phyloP scores from a whole-genome alignment of 83 land plant species.

The Diphasiastrum complanatum region DNA sequence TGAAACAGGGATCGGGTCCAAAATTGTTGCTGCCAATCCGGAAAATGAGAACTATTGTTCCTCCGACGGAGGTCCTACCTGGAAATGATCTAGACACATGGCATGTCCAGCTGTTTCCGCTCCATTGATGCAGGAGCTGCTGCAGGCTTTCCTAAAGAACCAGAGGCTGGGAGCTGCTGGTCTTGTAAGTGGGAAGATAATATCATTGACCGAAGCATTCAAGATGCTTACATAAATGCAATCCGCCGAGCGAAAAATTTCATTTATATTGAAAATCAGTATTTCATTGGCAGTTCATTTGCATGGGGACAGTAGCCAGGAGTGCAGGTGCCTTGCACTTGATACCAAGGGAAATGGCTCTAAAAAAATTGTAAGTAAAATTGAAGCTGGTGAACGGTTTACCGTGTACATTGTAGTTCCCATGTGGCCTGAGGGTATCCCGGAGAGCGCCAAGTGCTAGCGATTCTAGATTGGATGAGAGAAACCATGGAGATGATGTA shows the following conservation, averaged over 20 bases:
- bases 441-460: constrained; percentile 46
- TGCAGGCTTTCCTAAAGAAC: constrained; percentile 9
- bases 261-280: constrained; percentile 12
- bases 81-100: constrained; percentile 7
- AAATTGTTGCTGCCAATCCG: constrained; percentile 1
- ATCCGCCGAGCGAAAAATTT: constrained; percentile 13
- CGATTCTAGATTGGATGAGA: constrained; percentile 52
- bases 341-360: neutral
- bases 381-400: constrained; percentile 4
- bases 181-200: constrained; percentile 12
- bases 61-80: neutral
- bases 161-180: neutral
- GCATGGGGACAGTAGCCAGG: constrained; percentile 1
- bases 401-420: neutral
- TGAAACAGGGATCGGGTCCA: neutral
- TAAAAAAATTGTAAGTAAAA: neutral
- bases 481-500: constrained; percentile 61
- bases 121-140: constrained; percentile 12
- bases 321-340: constrained; percentile 5
- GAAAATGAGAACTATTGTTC: neutral
- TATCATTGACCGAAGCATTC: constrained; percentile 10
- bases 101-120: constrained; percentile 12
- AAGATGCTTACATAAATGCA: constrained; percentile 12
- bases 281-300: constrained; percentile 15
- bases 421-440: constrained; percentile 9